Base-by-base conservation (phyloP, 2,329 filamentous ascomycete species). In the Alternaria sp. region DNA sequence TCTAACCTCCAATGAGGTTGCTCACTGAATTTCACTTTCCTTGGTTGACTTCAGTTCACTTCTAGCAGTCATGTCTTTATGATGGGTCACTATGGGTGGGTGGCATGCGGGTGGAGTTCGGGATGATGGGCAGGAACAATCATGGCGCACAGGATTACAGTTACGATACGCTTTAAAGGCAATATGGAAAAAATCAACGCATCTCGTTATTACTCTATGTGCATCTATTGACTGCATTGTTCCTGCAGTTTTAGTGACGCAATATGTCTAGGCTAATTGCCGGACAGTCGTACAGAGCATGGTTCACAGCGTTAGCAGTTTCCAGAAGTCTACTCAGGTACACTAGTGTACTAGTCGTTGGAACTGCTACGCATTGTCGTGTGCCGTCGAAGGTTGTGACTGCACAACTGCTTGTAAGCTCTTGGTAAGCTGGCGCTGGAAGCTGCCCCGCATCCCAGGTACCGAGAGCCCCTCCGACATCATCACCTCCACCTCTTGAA, bases 181-280 rank as follows among this genome's bases (percentile, higher is more conserved):
- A 71, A 72, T 71, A 66, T 72, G 65, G 59, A 71, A 63, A 54
- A 73, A 65, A 57, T 52, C 32, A 49, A 63, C 54, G 47, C 44
- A 63, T 54, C 16, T 53, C 28, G 22, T 54, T 46, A 34, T 14
- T 54, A 44, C 32, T 32, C 26, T 57, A 57, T 53, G 53, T 49
- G 56, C 56, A 60, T 51, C 63, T 62, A 63, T 66, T 63, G 58
- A 59, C 57, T 63, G 64, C 59, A 41, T 65, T 60, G 61, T 70
- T 64, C 63, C 67, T 68, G 66, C 66, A 67, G 54, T 41, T 59
- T 49, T n/a, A 26, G 66, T 67, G 69, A 69, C 64, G 59, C 52
- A 52, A 54, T 9, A 42, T 7, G 9, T 67, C 68, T 60, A 71
- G 66, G 65, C 65, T 68, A 68, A 68, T 68, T 62, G 43, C 53